Evolutionary conservation across 1,139 yeast species (phyloP).

Genomic region (Geotrichum australiense): DNA sequence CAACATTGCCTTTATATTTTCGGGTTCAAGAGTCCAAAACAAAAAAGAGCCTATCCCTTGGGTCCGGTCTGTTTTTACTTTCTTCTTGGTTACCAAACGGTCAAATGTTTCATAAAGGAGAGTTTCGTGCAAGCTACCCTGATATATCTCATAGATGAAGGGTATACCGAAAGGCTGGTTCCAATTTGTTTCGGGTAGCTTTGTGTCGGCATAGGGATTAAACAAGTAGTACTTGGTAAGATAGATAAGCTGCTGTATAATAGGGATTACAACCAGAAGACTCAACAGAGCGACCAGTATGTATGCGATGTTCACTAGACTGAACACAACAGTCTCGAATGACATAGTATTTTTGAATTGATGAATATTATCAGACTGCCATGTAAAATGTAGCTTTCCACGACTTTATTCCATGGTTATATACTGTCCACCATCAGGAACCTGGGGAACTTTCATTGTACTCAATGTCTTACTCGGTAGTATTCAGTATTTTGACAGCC

Average conservation of each 20-base stretch:
- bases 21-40: conserved; percentile 43
- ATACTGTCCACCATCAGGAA: too few relatives aligned
- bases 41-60: conserved; percentile 10
- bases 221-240: background rate
- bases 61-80: conserved; percentile 6
- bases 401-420: too few relatives aligned
- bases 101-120: background rate
- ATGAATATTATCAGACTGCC: too few relatives aligned
- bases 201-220: background rate
- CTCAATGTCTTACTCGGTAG: too few relatives aligned
- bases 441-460: too few relatives aligned
- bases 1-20: conserved; percentile 33
- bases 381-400: too few relatives aligned
- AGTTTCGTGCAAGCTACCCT: background rate
- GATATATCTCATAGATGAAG: too few relatives aligned
- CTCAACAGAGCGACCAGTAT: too few relatives aligned
- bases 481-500: too few relatives aligned
- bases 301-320: too few relatives aligned
- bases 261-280: background rate
- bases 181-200: background rate
- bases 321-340: too few relatives aligned
- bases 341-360: too few relatives aligned
- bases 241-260: background rate
- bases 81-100: background rate
- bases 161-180: conserved; percentile 1